phyloP scores from a whole-genome alignment of 306 rosid species.

The Begonia fuchsioides region DNA sequence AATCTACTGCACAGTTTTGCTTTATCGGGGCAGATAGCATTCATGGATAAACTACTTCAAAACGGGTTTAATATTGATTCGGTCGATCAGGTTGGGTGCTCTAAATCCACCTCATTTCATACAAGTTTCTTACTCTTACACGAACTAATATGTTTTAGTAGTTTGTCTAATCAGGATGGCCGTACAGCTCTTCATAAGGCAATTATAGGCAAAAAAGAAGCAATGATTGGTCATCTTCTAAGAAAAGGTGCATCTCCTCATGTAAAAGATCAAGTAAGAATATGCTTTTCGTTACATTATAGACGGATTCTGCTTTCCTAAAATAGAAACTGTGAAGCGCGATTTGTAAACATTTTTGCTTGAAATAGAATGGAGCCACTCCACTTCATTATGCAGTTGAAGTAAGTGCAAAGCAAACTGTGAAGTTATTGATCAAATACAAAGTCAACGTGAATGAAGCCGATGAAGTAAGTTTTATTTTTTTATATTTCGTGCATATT shows the following conservation, averaged over 20 bases:
- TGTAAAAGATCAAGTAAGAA: conserved; percentile 59
- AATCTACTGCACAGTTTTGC: conserved; percentile 60
- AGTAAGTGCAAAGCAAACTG: conserved; percentile 74
- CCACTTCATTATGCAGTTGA: conserved; percentile 94
- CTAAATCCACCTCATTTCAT: background rate
- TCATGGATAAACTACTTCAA: conserved; percentile 63
- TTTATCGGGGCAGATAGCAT: conserved; percentile 48
- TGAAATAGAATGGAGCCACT: conserved; percentile 80
- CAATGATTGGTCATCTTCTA: conserved; percentile 79
- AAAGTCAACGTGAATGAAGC: conserved; percentile 62
- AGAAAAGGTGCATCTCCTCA: conserved; percentile 88
- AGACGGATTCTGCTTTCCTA: too few relatives aligned
- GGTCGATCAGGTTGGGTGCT: conserved; percentile 28
- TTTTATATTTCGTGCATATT: too few relatives aligned
- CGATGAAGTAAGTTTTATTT: conserved; percentile 49
- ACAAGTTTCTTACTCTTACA: conserved; percentile 4
- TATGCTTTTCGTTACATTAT: background rate
- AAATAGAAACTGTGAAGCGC: too few relatives aligned
- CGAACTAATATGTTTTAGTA: conserved; percentile 6
- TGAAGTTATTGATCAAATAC: conserved; percentile 73
- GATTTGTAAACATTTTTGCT: conserved; percentile 8
- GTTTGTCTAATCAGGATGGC: conserved; percentile 57
- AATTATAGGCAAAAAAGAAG: conserved; percentile 64
- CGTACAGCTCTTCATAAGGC: conserved; percentile 85
- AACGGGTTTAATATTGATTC: conserved; percentile 49